A percentile compares a stretch with the other conserved stretches of the same genome.
Evolutionary conservation across 2,329 filamentous ascomycete genomes (phyloP).

Genomic region (Fusarium solani-melongenae): DNA sequence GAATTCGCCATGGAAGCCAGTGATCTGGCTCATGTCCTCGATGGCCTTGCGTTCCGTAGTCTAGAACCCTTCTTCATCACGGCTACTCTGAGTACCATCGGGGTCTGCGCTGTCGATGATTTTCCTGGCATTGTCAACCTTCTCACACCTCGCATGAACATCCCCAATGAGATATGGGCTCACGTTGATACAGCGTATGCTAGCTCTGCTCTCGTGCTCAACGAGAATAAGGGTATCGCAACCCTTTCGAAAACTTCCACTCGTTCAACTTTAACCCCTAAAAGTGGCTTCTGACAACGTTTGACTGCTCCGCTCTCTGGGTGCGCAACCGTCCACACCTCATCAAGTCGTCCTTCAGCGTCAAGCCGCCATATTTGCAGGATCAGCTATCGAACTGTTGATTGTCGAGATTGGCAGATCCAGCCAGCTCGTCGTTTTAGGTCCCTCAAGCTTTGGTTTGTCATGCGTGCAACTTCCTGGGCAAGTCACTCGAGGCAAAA

Average conservation of each 20-base stretch:
- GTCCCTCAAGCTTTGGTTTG: constrained; percentile 94
- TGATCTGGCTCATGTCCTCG: constrained; percentile 70
- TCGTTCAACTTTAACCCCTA: constrained; percentile 97
- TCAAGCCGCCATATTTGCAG: constrained; percentile 82
- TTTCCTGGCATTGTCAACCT: constrained; percentile 73
- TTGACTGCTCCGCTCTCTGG: constrained; percentile 85
- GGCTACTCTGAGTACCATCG: constrained; percentile 85
- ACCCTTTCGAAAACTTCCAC: constrained; percentile 75
- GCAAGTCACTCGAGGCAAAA: constrained; percentile 74
- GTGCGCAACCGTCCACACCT: constrained; percentile 81
- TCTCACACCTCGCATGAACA: constrained; percentile 47
- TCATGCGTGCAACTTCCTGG: constrained; percentile 79
- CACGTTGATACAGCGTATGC: constrained; percentile 96
- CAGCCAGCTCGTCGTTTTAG: constrained; percentile 90
- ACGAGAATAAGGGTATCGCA: constrained; percentile 80
- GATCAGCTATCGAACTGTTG: constrained; percentile 90
- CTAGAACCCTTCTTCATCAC: constrained; percentile 90
- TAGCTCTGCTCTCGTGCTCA: constrained; percentile 83
- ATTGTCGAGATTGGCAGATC: constrained; percentile 98
- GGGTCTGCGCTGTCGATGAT: constrained; percentile 88
- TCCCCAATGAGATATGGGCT: constrained; percentile 77
- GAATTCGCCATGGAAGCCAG: constrained; percentile 77
- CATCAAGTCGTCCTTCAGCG: constrained; percentile 76
- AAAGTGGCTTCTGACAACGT: constrained; percentile 98
- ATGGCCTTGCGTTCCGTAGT: constrained; percentile 72